Base-by-base conservation (phyloP, 2,329 filamentous ascomycete genomes). In the Xylariales sp. region DNA sequence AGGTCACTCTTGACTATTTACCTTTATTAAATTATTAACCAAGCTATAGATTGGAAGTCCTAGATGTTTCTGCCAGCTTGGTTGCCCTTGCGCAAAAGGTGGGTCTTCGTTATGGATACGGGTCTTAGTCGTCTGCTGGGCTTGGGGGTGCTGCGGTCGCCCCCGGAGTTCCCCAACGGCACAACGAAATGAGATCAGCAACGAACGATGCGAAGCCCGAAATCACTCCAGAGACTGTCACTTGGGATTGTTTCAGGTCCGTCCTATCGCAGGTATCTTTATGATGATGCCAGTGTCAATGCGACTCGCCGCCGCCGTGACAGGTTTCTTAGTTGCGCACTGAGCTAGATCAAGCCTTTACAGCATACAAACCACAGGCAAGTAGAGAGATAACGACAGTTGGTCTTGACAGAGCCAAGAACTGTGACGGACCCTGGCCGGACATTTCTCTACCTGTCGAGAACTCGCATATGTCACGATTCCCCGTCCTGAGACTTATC, bases 101-200 rank as follows among this genome's bases (percentile, higher is more conserved):
- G 29, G 13, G 37, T 14, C 19, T 14, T 11, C 18, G 12, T 20
- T 23, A 24, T 23, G 35, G 31, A 38, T 29, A 33, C 25, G 29
- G 35, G 20, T 27, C 30, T 43, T 40, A 31, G 23, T 47, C 38
- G 34, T 49, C 47, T 40, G 25, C 29, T 27, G 34, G 28, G 28
- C 19, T 29, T 29, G 14, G 28, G 24, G 25, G 35, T 27, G 35
- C 16, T 44, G 48, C 49, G 52, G 47, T 43, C 46, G 48, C 37
- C 38, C 46, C 47, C 55, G 55, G 55, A 58, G 53, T 56, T 58
- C 55, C 55, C 55, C 55, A 58, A 57, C 54, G 54, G 53, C 46
- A 37, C 30, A 45, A 50, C 49, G 53, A 51, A 45, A 40, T 50
- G 47, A 47, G 52, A 55, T 50, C 49, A 41, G 37, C 33, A 45